Base-by-base conservation (phyloP, 129 eudicot genomes). In the Centrapalus pauciflorus region DNA sequence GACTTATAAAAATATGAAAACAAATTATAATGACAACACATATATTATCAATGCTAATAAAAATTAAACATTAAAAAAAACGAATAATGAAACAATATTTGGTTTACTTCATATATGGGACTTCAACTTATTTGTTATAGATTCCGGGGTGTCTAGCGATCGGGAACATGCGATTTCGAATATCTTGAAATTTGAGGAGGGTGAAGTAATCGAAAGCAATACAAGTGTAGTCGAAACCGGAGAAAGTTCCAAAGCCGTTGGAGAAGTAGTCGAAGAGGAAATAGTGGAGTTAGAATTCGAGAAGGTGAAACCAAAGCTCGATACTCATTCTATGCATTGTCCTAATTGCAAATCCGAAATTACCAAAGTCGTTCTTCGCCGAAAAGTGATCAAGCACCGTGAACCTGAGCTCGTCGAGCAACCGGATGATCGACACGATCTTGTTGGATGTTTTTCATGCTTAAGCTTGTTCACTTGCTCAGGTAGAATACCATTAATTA, bases 371-470 rank as follows among this genome's bases (percentile, higher is more conserved):
- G 43, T 84, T 58, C 82, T 87, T 17, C 90, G 95, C 6, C 75
- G 82, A 16, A 73, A 78, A 56, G 40, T 34, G 16, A 4, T 56
- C 41, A 28, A 7, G 2, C n/a, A 23, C 17, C 59, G 35, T 23
- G 48, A 1, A 7, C 21, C 14, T 6, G 9, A n/a, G 13, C 12
- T 34, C 2, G 14, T n/a, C 5, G 45, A 63, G 20, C 30, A 14
- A 33, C 55, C 70, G 13, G 40, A 17, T 60, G 62, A 12, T 9
- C 34, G 13, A 7, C 41, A 16, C 2, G 82, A 46, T 55, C 65
- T 87, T 2, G 61, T 87, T 3, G 88, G 90, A 62, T 87, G 95
- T 61, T 67, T 67, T 14, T 76, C 84, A 9, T 87, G 95, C 79
- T 77, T 77, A 72, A 81, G 88, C 35, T 37, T 87, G 64, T 87